Conservation (phyloP, 2,329 filamentous ascomycete genomes). For the Hysterium pulicare region DNA sequence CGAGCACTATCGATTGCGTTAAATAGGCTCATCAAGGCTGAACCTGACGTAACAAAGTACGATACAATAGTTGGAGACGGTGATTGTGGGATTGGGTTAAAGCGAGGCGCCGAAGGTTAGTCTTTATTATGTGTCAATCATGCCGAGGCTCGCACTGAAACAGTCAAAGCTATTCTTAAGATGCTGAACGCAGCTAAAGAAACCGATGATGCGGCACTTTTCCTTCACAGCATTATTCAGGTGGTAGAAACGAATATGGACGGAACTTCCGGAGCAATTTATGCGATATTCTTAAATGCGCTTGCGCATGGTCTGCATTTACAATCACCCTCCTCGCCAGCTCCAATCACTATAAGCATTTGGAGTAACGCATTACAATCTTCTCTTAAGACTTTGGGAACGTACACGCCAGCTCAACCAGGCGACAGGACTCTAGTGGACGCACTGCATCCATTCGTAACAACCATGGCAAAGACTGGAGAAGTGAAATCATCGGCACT, state of each 20-base stretch:
- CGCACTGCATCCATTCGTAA: constrained; percentile 82
- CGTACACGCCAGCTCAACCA: constrained; percentile 83
- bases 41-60: constrained; percentile 63
- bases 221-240: constrained; percentile 58
- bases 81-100: constrained; percentile 83
- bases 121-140: neutral
- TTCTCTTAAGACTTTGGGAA: constrained; percentile 61
- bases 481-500: constrained; percentile 70
- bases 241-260: constrained; percentile 70
- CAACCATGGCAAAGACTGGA: constrained; percentile 62
- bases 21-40: constrained; percentile 60
- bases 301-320: constrained; percentile 65
- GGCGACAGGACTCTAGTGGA: constrained; percentile 91
- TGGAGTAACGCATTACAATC: constrained; percentile 69
- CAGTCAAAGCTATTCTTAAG: constrained; percentile 39
- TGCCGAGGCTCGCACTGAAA: constrained; percentile 20
- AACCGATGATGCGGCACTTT: constrained; percentile 57
- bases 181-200: constrained; percentile 42
- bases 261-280: constrained; percentile 71
- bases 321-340: constrained; percentile 48
- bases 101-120: constrained; percentile 73
- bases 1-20: constrained; percentile 56
- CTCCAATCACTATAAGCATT: constrained; percentile 46
- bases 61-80: constrained; percentile 86
- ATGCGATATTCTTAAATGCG: constrained; percentile 87